Conservation (phyloP, 352 stramenopile species). For the Pythium volutum region DNA sequence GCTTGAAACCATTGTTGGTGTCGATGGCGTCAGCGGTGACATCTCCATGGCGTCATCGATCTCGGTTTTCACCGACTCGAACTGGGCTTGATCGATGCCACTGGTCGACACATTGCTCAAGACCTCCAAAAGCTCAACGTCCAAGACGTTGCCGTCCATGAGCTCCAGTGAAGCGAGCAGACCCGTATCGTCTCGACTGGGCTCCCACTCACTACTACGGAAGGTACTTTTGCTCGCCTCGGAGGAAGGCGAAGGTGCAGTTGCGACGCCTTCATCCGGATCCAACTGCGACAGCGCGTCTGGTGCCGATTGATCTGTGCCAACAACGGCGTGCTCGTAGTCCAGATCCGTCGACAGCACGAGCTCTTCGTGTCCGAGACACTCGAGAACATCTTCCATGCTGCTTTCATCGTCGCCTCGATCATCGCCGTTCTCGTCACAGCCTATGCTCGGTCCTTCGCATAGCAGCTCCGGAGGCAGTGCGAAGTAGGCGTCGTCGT, state of each 20-base stretch:
- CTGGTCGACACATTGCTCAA: background rate
- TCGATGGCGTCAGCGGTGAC: background rate
- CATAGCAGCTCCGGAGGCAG: conserved; percentile 19
- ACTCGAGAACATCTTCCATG: conserved; percentile 7
- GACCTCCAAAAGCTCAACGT: background rate
- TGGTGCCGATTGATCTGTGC: background rate
- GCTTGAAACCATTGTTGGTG: background rate
- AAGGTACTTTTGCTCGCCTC: background rate
- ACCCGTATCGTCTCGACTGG: background rate
- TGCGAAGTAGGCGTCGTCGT: conserved; percentile 12
- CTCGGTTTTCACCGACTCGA: background rate
- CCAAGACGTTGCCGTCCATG: background rate
- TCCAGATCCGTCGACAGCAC: conserved; percentile 16
- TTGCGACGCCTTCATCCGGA: background rate
- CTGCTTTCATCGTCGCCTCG: background rate
- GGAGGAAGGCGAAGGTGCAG: too few relatives aligned
- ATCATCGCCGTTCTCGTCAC: background rate
- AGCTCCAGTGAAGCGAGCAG: background rate
- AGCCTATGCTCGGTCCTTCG: conserved; percentile 4
- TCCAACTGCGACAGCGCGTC: background rate
- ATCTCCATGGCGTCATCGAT: background rate
- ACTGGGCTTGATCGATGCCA: background rate
- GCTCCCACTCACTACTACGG: background rate
- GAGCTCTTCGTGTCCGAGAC: conserved; percentile 13
- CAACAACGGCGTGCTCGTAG: background rate